Percentiles rank a stretch among this genome's conserved stretches.
Evolutionary conservation across 2,329 filamentous ascomycete genomes (phyloP).

Genomic region (Cyphellophora attinorum): DNA sequence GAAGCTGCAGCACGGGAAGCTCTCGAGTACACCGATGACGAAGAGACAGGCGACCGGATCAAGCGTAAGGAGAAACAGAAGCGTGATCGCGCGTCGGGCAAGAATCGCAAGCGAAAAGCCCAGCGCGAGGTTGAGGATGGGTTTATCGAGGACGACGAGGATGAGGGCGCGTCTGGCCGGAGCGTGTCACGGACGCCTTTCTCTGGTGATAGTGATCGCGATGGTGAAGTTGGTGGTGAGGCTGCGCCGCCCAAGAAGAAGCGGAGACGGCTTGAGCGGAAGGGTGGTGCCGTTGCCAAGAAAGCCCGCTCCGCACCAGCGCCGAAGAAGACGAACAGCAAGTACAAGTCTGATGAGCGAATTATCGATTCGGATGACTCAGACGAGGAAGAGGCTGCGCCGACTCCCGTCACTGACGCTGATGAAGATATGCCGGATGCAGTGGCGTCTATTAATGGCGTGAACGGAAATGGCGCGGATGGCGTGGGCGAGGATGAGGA

Average conservation of each 20-base stretch:
- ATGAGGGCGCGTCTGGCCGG: slow-evolving; percentile 12
- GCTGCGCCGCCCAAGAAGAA: slow-evolving; percentile 38
- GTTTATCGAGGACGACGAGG: slow-evolving; percentile 26
- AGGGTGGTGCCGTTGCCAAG: slow-evolving; percentile 30
- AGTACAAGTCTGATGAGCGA: slow-evolving; percentile 80
- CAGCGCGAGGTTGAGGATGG: slow-evolving; percentile 23
- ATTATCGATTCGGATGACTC: slow-evolving; percentile 67
- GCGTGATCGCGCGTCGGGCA: slow-evolving; percentile 29
- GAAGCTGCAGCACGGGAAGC: slow-evolving; percentile 60
- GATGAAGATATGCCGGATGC: slow-evolving; percentile 11
- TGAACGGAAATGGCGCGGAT: slow-evolving; percentile 1
- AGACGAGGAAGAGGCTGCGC: slow-evolving; percentile 11
- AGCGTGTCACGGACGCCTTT: slow-evolving; percentile 15
- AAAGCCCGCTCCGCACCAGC: slow-evolving; percentile 4
- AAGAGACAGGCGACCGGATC: slow-evolving; percentile 70
- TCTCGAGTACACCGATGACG: slow-evolving; percentile 72
- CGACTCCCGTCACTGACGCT: slow-evolving; percentile 4
- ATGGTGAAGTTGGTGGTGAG: slow-evolving; percentile 6
- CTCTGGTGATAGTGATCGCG: slow-evolving; percentile 12
- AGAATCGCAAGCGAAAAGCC: slow-evolving; percentile 52
- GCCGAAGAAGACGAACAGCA: slow-evolving; percentile 34
- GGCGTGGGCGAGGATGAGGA: slow-evolving; percentile 15
- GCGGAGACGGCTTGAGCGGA: slow-evolving; percentile 50
- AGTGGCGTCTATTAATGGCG: slow-evolving; percentile 8
- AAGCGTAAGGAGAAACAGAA: slow-evolving; percentile 55